Conservation (phyloP, 495 filamentous ascomycete genomes). For the Neurospora sp. region DNA sequence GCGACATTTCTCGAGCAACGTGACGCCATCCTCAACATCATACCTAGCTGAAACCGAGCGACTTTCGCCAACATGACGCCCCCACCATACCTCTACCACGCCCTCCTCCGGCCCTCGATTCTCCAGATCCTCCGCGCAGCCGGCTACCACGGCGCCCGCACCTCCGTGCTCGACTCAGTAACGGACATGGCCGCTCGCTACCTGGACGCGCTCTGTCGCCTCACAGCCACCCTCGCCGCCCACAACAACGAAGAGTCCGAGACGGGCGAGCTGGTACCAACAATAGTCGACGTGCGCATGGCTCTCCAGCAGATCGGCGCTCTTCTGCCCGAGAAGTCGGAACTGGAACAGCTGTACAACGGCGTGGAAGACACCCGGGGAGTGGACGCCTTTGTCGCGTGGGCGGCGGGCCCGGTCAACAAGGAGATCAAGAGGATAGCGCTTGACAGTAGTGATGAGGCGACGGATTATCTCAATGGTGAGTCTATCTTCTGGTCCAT, state of each 20-base stretch:
- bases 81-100: slow-evolving; percentile 49
- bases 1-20: background rate
- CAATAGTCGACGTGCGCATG: slow-evolving; percentile 68
- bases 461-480: slow-evolving; percentile 65
- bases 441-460: slow-evolving; percentile 41
- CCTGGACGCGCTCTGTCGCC: slow-evolving; percentile 53
- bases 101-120: slow-evolving; percentile 69
- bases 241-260: slow-evolving; percentile 28
- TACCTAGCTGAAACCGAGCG: background rate
- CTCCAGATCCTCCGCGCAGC: slow-evolving; percentile 80
- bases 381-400: slow-evolving; percentile 59
- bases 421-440: slow-evolving; percentile 53
- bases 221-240: slow-evolving; percentile 49
- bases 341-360: slow-evolving; percentile 22
- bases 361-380: slow-evolving; percentile 63
- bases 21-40: background rate
- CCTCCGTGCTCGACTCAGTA: slow-evolving; percentile 67
- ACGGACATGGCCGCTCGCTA: slow-evolving; percentile 68
- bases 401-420: slow-evolving; percentile 58
- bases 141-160: slow-evolving; percentile 67
- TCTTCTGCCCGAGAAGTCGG: slow-evolving; percentile 46
- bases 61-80: slow-evolving; percentile 27
- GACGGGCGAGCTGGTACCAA: slow-evolving; percentile 25
- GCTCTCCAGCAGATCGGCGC: slow-evolving; percentile 68
- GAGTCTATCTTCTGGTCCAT: slow-evolving; percentile 4